Conservation (phyloP, 2,329 filamentous ascomycete genomes). For the Gliomastix tumulicola region DNA sequence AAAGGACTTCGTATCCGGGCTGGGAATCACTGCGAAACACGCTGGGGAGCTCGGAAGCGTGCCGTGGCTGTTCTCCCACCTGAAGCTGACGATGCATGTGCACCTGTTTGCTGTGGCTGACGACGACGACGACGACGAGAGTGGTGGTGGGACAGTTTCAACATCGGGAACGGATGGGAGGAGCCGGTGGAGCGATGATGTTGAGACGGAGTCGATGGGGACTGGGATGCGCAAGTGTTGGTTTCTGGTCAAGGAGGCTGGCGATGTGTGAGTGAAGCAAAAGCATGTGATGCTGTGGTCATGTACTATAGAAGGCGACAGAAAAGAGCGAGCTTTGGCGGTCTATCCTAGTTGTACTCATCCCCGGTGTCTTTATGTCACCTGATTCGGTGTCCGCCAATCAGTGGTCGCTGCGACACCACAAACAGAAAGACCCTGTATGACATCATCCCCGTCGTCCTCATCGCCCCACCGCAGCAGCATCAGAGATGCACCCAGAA, state of each 20-base stretch:
- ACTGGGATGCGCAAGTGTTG: slow-evolving; percentile 54
- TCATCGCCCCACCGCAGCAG: too few species aligned
- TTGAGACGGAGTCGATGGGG: slow-evolving; percentile 47
- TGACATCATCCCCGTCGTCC: too few species aligned
- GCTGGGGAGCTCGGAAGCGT: slow-evolving; percentile 39
- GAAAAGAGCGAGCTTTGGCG: too few species aligned
- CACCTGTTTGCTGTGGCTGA: slow-evolving; percentile 36
- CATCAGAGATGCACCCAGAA: too few species aligned
- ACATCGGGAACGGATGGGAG: slow-evolving; percentile 3
- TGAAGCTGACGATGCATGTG: slow-evolving; percentile 51
- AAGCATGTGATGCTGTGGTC: neutral
- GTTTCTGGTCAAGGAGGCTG: slow-evolving; percentile 10
- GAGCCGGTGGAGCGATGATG: slow-evolving; percentile 29
- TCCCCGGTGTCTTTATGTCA: too few species aligned
- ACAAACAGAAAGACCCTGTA: too few species aligned
- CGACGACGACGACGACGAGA: neutral
- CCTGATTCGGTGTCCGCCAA: too few species aligned
- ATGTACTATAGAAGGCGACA: too few species aligned
- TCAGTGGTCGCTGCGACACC: too few species aligned
- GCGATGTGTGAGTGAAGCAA: too few species aligned
- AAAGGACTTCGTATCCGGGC: slow-evolving; percentile 17
- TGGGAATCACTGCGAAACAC: slow-evolving; percentile 17
- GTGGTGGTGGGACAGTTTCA: slow-evolving; percentile 2
- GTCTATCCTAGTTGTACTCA: too few species aligned
- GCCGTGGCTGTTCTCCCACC: slow-evolving; percentile 51